Base-by-base conservation (phyloP, 768 basidiomycete genomes). In the Lactarius hatsudake region DNA sequence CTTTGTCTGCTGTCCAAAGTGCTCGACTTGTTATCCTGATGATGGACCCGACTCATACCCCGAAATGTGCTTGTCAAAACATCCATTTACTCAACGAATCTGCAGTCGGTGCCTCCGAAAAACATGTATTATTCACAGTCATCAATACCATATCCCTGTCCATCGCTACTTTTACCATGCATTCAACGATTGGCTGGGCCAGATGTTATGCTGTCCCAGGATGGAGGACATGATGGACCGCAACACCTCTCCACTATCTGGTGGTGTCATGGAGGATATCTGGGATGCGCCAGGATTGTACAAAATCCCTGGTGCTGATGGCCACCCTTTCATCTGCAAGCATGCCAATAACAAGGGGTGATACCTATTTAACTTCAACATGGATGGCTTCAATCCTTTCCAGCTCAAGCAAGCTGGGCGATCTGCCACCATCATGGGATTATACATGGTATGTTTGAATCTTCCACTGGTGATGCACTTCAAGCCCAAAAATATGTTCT, bases 371-470 rank as follows among this genome's bases (percentile, higher is more conserved):
- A 73, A 73, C 53, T 70, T 80, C 17, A 69, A 65, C 55, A 66
- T 76, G 36, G 79, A 81, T 61, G 74, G 76, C 48, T 80, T 80
- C 71, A 81, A 79, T 62, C 79, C 79, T 18, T 69, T 74, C 43
- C 60, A 65, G 9, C 77, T 75, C 61, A 76, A 74, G 59, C 69
- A 71, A 32, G 73, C 75, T n/a, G 75, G 76, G 13, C 72, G 76
- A 55, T 67, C 56, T 1, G 71, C 58, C 7, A 74, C 74, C 1
- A 59, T 70, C 32, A 75, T 76, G 2, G 71, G 71, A 1, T 73
- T 81, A 3, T 76, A 74, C 26, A 64, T 80, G 54, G 72, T 73
- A 6, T 78, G 75, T 62, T 62, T 79, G 9, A 81, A 81, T 65
- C 73, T 81, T 0, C 80, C 80, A 0, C 73, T 72, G 0, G 68